Evolutionary conservation across 345 rosid genomes (phyloP).

Genomic region (Linum lewisii): DNA sequence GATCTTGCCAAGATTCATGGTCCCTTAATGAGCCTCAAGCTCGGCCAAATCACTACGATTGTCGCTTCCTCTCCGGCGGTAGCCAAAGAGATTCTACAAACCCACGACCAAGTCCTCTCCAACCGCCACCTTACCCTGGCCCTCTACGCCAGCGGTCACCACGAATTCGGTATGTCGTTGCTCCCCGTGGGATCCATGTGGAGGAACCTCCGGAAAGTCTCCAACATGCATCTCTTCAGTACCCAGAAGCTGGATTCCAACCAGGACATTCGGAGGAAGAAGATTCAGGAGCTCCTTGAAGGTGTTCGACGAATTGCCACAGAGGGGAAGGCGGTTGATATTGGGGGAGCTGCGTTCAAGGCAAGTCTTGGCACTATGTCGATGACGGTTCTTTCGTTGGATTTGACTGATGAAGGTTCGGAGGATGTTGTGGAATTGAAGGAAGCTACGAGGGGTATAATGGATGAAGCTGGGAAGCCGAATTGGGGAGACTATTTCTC

Average conservation of each 20-base stretch:
- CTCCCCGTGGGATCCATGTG: conserved; percentile 8
- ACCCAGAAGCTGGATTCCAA: conserved; percentile 24
- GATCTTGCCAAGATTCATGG: neutral
- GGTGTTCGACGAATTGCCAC: conserved; percentile 12
- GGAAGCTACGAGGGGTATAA: conserved; percentile 8
- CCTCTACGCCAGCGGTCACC: neutral
- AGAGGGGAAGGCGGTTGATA: conserved; percentile 14
- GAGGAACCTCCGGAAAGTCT: conserved; percentile 24
- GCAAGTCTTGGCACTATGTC: conserved; percentile 14
- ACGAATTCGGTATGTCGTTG: neutral
- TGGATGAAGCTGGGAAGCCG: conserved; percentile 30
- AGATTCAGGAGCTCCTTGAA: conserved; percentile 15
- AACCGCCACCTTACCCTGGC: neutral
- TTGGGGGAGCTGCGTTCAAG: conserved; percentile 27
- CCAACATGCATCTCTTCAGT: conserved; percentile 19
- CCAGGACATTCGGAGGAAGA: conserved; percentile 14
- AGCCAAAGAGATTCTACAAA: conserved; percentile 1
- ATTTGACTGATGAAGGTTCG: conserved; percentile 14
- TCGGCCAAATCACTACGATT: neutral
- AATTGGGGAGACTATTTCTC: conserved; percentile 32
- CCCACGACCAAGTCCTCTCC: neutral
- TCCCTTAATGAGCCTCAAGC: neutral
- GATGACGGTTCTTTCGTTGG: conserved; percentile 19
- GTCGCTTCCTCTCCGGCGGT: neutral
- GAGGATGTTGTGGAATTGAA: conserved; percentile 17